Base-by-base conservation (phyloP, 1,284 basidiomycete genomes). In the Ustilago trichophora region DNA sequence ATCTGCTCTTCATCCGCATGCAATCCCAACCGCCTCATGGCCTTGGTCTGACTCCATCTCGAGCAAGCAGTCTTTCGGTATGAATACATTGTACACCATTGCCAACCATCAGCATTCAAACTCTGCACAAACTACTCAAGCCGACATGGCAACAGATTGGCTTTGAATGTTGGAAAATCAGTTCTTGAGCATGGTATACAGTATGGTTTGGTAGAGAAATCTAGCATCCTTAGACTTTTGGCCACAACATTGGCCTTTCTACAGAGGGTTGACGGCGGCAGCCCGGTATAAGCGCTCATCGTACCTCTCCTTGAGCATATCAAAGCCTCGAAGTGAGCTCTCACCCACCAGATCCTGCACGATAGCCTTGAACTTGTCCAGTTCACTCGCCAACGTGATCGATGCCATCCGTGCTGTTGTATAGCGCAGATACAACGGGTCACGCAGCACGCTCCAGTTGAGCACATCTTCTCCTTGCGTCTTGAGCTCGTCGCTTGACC, bases 321-420 rank as follows among this genome's bases (percentile, higher is more conserved):
- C 66, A 35, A 63, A 69, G 2, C 66, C 66, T 27, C 33, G 55
- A 38, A 69, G 32, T 21, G 60, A 54, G 27, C 60, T 59, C 21
- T 75, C 62, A 3, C 73, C 73, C 8, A 73, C 70, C 21, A 75
- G 37, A 11, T 65, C 62, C 38, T 63, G 53, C 19, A 67, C 67
- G 35, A 73, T 53, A 22, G 62, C 69, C 29, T 52, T 60, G 49
- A 69, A 66, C 50, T 52, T 59, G 51, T 75, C 73, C 11, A 75
- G 58, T 41, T 73, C 50, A 2, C 38, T 44, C 1, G 55, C 63
- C 29, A 75, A 47, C n/a, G 58, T 57, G 22, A 73, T 38, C 8
- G 69, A 34, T 12, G 73, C 71, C 73, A 75, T 65, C 19, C 52
- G 37, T n/a, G 66, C 71, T 15, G 63, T 64, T n/a, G 56, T 59